These are phyloP conservation scores for Trichoderma asperelloides DNA, from an alignment of 495 filamentous ascomycete genomes.

Conservation along the genomic window DNA sequence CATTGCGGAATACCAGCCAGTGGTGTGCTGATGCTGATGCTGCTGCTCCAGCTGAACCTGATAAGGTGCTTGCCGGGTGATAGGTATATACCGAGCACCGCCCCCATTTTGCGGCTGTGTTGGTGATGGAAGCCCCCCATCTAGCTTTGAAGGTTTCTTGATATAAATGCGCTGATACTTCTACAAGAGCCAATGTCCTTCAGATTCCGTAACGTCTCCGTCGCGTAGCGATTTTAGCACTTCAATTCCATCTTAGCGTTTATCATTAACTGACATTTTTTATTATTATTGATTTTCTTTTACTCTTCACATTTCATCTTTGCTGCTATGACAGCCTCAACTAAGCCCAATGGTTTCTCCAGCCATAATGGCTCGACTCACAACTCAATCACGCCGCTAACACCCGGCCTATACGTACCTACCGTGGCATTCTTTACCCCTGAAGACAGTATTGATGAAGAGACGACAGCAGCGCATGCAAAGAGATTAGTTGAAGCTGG, in stretches of 20 bases:
- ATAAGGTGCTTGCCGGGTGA: not conserved
- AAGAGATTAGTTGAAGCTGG: slow-evolving; percentile 62
- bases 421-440: slow-evolving; percentile 60
- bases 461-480: slow-evolving; percentile 59
- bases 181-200: too few species aligned
- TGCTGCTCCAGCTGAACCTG: not conserved
- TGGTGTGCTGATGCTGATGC: not conserved
- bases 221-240: too few species aligned
- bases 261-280: not conserved
- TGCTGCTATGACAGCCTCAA: not conserved
- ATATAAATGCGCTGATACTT: not conserved
- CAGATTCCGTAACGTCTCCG: too few species aligned
- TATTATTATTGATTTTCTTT: not conserved
- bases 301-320: not conserved
- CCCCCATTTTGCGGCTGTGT: not conserved
- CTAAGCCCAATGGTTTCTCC: not conserved
- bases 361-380: not conserved
- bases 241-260: too few species aligned
- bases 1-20: not conserved
- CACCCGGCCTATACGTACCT: slow-evolving; percentile 54
- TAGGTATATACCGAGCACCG: not conserved
- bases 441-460: slow-evolving; percentile 53
- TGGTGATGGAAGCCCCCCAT: not conserved
- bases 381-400: not conserved
- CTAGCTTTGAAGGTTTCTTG: not conserved